phyloP scores from a whole-genome alignment of 139 green algal species.

The Auxenochlorella protothecoides region DNA sequence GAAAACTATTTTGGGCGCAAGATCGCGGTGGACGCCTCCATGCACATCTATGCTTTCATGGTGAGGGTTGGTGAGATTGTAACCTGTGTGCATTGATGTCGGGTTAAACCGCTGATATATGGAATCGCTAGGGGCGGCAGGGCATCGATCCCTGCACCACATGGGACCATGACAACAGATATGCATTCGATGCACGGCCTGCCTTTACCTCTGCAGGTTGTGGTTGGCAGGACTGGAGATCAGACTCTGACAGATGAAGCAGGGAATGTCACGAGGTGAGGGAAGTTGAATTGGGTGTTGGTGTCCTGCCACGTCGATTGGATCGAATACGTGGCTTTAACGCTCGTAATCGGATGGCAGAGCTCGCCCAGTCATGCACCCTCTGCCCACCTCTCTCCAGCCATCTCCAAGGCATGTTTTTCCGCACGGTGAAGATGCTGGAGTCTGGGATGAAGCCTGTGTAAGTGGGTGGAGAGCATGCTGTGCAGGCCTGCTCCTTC shows the following conservation, averaged over 20 bases:
- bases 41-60: conserved; percentile 99
- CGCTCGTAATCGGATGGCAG: too few species aligned
- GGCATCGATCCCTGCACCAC: neutral
- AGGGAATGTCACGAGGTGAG: conserved; percentile 84
- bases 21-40: conserved; percentile 93
- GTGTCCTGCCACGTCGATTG: too few species aligned
- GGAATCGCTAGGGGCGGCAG: neutral
- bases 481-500: neutral
- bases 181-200: neutral
- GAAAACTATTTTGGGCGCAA: conserved; percentile 95
- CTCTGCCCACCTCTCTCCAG: conserved; percentile 14
- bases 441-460: conserved; percentile 92
- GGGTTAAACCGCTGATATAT: neutral
- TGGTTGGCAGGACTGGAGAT: conserved; percentile 65
- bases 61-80: conserved; percentile 23
- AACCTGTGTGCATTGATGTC: neutral
- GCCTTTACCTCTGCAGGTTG: conserved; percentile 38
- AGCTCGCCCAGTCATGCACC: too few species aligned
- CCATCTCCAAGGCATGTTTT: conserved; percentile 93
- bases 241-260: conserved; percentile 85
- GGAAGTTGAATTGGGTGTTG: too few species aligned
- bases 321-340: too few species aligned
- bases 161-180: neutral
- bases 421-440: conserved; percentile 85
- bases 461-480: conserved; percentile 21